phyloP scores from a whole-genome alignment of 2,329 filamentous ascomycete species.

The Fusarium goolgardi region DNA sequence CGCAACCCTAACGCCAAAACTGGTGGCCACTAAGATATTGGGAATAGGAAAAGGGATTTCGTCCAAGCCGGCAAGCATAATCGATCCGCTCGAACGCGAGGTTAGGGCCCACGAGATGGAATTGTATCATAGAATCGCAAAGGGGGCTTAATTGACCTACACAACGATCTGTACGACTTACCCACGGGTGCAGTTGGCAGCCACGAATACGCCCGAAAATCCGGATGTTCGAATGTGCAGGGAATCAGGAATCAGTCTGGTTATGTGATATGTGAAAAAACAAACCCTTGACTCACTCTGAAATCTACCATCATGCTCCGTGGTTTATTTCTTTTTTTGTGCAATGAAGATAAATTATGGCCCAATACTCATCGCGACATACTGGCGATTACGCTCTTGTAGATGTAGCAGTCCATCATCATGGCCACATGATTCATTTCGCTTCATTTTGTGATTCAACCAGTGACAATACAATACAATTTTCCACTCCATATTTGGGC shows the following conservation, averaged over 20 bases:
- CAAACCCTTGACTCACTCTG: constrained; percentile 81
- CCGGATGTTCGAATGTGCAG: constrained; percentile 13
- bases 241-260: neutral
- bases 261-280: constrained; percentile 23
- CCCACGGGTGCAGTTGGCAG: constrained; percentile 2
- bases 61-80: constrained; percentile 42
- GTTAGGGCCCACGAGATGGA: constrained; percentile 46
- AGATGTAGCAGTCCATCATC: constrained; percentile 78
- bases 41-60: constrained; percentile 41
- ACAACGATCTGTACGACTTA: constrained; percentile 36
- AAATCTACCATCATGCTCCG: constrained; percentile 72
- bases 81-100: constrained; percentile 46
- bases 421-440: constrained; percentile 62
- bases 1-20: constrained; percentile 77
- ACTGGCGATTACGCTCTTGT: constrained; percentile 58
- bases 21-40: constrained; percentile 57
- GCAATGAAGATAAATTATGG: constrained; percentile 74
- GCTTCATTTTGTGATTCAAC: neutral
- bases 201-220: constrained; percentile 6
- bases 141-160: constrained; percentile 52
- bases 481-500: neutral
- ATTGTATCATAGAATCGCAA: constrained; percentile 59
- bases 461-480: neutral
- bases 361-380: constrained; percentile 77
- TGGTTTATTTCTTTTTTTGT: constrained; percentile 88